Percentiles rank a stretch among this genome's conserved stretches.
Conservation (phyloP, 106 monocot genomes). For the Posidonia australis region DNA sequence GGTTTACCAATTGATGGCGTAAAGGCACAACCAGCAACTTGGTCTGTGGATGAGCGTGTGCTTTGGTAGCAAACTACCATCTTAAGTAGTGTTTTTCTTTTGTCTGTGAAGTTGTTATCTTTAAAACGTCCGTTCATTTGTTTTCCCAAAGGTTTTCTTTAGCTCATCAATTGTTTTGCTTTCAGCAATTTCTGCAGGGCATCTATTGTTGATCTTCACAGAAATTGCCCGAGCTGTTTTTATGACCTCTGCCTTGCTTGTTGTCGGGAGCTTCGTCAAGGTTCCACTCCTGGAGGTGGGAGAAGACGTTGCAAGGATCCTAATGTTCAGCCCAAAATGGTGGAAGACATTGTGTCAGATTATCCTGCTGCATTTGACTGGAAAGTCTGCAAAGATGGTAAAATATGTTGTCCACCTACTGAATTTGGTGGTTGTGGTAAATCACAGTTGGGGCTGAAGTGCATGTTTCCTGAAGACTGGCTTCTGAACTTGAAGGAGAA, state of each 20-base stretch:
- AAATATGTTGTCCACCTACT: constrained; percentile 25
- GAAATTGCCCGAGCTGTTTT: constrained; percentile 15
- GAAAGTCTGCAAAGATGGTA: constrained; percentile 20
- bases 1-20: neutral
- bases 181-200: constrained; percentile 20
- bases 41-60: neutral
- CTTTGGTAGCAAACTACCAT: neutral
- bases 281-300: constrained; percentile 2
- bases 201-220: constrained; percentile 19
- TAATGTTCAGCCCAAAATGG: neutral
- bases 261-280: constrained; percentile 39
- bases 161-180: neutral
- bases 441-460: constrained; percentile 18
- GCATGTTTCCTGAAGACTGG: constrained; percentile 18
- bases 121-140: neutral
- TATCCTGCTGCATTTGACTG: neutral
- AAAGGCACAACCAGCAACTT: neutral
- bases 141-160: neutral
- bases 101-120: neutral
- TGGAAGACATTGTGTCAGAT: neutral
- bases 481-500: constrained; percentile 13
- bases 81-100: neutral
- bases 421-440: constrained; percentile 33
- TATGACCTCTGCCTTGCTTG: constrained; percentile 34
- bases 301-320: neutral